phyloP scores from a whole-genome alignment of 2,329 filamentous ascomycete genomes.

The Cadophora luteo-olivacea region DNA sequence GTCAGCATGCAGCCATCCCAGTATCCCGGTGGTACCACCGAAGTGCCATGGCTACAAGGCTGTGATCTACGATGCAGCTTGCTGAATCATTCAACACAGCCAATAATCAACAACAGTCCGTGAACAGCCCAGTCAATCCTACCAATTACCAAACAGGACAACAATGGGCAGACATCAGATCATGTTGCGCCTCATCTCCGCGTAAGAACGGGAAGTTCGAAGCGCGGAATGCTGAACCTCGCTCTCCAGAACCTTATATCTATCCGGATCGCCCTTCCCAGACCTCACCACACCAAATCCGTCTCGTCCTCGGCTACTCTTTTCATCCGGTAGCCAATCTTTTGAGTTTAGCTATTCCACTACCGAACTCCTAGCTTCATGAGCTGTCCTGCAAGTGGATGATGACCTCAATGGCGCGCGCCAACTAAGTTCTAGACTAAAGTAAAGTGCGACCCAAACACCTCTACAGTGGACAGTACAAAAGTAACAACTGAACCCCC shows the following conservation, averaged over 20 bases:
- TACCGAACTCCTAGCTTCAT: not conserved
- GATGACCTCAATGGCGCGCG: slow-evolving; percentile 15
- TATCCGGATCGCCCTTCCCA: not conserved
- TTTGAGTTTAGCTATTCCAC: not conserved
- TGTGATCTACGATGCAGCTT: not conserved
- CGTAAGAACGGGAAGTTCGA: not conserved
- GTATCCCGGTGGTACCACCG: no score
- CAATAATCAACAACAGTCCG: not conserved
- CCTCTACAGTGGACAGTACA: not conserved
- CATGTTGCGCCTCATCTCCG: not conserved
- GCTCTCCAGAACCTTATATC: not conserved
- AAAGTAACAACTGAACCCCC: not conserved
- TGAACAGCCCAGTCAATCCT: not conserved
- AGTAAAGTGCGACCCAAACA: not conserved
- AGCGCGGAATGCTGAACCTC: not conserved
- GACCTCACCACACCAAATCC: not conserved
- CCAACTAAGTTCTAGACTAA: slow-evolving; percentile 9
- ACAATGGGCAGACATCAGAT: not conserved
- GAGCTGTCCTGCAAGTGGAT: not conserved
- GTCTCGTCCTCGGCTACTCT: slow-evolving; percentile 4
- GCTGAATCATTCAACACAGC: slow-evolving; percentile 7
- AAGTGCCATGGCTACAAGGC: not conserved
- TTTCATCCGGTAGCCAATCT: not conserved
- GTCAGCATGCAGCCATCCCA: slow-evolving; percentile 6
- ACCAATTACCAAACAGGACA: not conserved